These are phyloP conservation scores for Piloderma croceum DNA, from an alignment of 768 basidiomycete species.

Conservation along the genomic window DNA sequence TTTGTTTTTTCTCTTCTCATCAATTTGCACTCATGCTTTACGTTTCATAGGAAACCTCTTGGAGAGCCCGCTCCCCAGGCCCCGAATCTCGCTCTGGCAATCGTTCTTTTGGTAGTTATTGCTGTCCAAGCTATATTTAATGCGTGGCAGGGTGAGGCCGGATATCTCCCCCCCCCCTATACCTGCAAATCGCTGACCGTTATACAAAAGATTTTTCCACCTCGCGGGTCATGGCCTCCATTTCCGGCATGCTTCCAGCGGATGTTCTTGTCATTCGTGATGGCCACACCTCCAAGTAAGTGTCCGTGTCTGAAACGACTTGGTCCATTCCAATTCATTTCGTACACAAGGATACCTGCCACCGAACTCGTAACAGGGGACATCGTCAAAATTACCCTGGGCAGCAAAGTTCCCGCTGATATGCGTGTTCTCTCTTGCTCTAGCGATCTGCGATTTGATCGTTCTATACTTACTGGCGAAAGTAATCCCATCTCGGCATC, in stretches of 20 bases:
- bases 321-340: conserved; percentile 12
- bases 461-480: conserved; percentile 63
- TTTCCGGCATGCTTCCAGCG: conserved; percentile 60
- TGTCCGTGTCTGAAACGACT: neutral
- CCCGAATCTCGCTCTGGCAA: conserved; percentile 55
- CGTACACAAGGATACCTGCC: conserved; percentile 43
- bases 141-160: conserved; percentile 34
- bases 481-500: conserved; percentile 30
- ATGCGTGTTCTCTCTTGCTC: conserved; percentile 55
- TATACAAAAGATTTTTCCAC: conserved; percentile 43
- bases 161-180: neutral
- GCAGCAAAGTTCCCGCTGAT: conserved; percentile 69
- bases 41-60: conserved; percentile 46
- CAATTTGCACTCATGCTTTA: conserved; percentile 15
- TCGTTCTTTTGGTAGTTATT: conserved; percentile 45
- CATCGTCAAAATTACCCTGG: conserved; percentile 54
- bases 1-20: neutral
- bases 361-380: conserved; percentile 66
- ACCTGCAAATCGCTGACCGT: neutral
- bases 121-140: conserved; percentile 38
- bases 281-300: conserved; percentile 24
- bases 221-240: conserved; percentile 53
- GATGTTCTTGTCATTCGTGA: conserved; percentile 60
- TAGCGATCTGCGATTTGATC: conserved; percentile 55
- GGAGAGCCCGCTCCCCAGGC: conserved; percentile 47